Evolutionary conservation across 202 grass and related monocot genomes (phyloP).

Genomic region (Alloteropsis angusta): DNA sequence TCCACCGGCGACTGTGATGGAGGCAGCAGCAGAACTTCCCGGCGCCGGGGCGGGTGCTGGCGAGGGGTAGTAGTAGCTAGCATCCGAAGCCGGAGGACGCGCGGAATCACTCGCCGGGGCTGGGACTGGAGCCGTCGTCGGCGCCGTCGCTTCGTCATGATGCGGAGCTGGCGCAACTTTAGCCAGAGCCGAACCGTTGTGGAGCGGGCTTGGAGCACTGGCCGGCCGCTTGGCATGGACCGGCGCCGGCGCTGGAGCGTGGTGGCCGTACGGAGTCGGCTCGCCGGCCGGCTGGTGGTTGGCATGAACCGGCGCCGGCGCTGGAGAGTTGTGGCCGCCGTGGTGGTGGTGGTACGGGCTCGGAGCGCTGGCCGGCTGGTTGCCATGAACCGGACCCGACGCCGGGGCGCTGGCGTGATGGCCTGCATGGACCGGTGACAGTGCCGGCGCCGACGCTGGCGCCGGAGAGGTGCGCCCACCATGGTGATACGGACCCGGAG

Average conservation of each 20-base stretch:
- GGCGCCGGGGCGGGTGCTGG: constrained; percentile 14
- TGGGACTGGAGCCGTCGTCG: neutral
- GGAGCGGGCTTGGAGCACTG: neutral
- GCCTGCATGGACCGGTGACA: no score
- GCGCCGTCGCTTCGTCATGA: neutral
- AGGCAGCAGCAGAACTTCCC: neutral
- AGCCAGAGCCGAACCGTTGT: neutral
- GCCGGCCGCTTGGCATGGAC: neutral
- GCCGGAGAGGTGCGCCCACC: neutral
- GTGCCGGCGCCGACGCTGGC: neutral
- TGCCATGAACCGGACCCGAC: neutral
- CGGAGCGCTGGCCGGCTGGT: neutral
- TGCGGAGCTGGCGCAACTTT: neutral
- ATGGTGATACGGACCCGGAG: neutral
- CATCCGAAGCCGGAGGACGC: neutral
- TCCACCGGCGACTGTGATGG: neutral
- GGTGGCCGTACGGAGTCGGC: neutral
- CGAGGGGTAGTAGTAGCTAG: neutral
- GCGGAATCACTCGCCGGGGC: neutral
- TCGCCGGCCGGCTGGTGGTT: neutral
- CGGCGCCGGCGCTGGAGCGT: neutral
- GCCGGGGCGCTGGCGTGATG: neutral
- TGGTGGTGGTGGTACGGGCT: neutral
- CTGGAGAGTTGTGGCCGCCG: neutral
- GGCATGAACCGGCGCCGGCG: neutral